phyloP scores from a whole-genome alignment of 1,139 yeast species.

The Blastobotrys aristatus region DNA sequence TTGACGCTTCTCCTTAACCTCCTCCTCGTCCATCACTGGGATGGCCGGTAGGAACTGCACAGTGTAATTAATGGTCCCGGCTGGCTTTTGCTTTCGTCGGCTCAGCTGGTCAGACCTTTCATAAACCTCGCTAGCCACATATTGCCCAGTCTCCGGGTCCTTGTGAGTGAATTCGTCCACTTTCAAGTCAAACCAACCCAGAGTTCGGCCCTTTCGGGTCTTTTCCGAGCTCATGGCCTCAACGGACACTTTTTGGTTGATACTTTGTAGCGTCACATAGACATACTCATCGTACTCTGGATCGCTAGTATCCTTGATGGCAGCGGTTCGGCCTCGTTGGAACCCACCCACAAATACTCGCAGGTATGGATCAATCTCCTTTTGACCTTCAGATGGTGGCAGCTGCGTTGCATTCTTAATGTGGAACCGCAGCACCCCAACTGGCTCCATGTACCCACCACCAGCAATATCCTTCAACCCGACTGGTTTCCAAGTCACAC shows the following conservation, averaged over 20 bases:
- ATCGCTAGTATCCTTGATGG: conserved; percentile 59
- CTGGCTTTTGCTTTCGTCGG: conserved; percentile 64
- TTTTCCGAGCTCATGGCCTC: conserved; percentile 92
- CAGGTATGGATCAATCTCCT: conserved; percentile 88
- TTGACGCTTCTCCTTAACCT: conserved; percentile 51
- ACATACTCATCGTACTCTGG: conserved; percentile 86
- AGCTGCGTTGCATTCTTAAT: conserved; percentile 67
- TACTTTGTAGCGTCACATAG: conserved; percentile 74
- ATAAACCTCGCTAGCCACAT: conserved; percentile 54
- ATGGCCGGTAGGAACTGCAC: conserved; percentile 77
- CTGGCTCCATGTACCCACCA: conserved; percentile 83
- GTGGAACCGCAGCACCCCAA: conserved; percentile 80
- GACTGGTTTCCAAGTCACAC: conserved; percentile 84
- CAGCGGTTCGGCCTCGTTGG: conserved; percentile 70
- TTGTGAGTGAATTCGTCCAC: conserved; percentile 57
- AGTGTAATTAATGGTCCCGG: conserved; percentile 70
- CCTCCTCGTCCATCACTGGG: conserved; percentile 73
- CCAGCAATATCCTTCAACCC: conserved; percentile 56
- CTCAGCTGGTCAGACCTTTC: conserved; percentile 58
- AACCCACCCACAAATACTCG: conserved; percentile 74
- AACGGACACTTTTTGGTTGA: conserved; percentile 72
- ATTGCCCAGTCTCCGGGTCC: conserved; percentile 61
- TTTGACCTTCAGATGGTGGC: conserved; percentile 80
- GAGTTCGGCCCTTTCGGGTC: conserved; percentile 70
- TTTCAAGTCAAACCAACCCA: conserved; percentile 74